These are phyloP conservation scores for Paecilomyces sp. DNA, from an alignment of 2,329 filamentous ascomycete genomes.

Conservation along the genomic window DNA sequence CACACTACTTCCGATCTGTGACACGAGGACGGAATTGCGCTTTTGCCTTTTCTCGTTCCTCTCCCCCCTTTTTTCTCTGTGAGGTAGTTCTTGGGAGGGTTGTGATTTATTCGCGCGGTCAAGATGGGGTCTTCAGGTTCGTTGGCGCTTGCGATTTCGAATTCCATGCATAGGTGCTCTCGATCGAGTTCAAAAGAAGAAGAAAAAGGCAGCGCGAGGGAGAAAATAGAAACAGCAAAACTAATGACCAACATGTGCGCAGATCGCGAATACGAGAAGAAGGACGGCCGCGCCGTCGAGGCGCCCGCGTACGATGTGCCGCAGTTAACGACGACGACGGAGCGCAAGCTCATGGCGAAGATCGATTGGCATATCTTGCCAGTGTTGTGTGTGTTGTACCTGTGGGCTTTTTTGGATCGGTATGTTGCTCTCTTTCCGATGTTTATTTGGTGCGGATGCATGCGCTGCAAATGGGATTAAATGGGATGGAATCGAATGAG, in stretches of 20 bases:
- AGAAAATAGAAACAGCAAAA: neutral
- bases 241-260: neutral
- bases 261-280: neutral
- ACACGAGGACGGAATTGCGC: neutral
- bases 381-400: conserved; percentile 64
- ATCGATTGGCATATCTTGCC: conserved; percentile 68
- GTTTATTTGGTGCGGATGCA: conserved; percentile 2
- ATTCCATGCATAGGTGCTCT: neutral
- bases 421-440: conserved; percentile 19
- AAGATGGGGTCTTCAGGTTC: neutral
- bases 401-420: conserved; percentile 59
- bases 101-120: neutral
- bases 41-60: neutral
- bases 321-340: conserved; percentile 34
- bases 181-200: too few species aligned
- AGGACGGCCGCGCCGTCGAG: neutral
- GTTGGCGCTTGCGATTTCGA: neutral
- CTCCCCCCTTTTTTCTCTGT: too few species aligned
- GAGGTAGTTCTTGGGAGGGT: too few species aligned
- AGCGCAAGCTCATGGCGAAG: conserved; percentile 59
- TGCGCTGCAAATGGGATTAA: too few species aligned
- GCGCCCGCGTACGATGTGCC: neutral
- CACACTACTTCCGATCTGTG: neutral
- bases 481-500: too few species aligned
- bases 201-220: too few species aligned